phyloP scores from a whole-genome alignment of 441 rosid genomes.

The Corymbia citriodora region DNA sequence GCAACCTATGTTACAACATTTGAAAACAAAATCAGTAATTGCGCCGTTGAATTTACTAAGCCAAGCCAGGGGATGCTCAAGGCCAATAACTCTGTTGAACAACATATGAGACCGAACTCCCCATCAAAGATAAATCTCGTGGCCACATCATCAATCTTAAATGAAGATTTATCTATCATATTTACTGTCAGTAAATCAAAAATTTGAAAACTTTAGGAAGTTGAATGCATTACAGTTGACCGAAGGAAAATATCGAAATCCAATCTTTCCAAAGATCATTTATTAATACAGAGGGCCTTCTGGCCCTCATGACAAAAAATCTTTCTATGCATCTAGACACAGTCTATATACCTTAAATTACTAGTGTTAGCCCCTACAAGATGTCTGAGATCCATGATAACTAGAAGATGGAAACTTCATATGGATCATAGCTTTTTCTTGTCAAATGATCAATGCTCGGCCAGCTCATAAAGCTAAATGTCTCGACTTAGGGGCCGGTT shows the following conservation, averaged over 20 bases:
- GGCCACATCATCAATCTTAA: not conserved
- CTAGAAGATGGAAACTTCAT: not conserved
- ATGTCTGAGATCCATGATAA: not conserved
- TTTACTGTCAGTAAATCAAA: not conserved
- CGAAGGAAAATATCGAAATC: not conserved
- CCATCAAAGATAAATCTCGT: not conserved
- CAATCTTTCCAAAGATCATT: not conserved
- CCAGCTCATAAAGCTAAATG: not conserved
- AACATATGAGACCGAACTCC: not conserved
- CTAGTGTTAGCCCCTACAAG: not conserved
- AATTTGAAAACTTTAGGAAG: not conserved
- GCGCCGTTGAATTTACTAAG: not conserved
- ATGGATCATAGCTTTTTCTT: not conserved
- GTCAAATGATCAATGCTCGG: not conserved
- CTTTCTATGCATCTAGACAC: not conserved
- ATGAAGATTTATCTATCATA: not conserved
- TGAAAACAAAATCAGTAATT: not conserved
- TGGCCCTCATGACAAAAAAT: not conserved
- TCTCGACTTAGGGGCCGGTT: not conserved
- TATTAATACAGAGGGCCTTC: not conserved
- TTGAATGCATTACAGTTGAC: not conserved
- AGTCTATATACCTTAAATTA: not conserved
- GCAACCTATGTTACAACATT: not conserved
- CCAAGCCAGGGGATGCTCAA: not conserved
- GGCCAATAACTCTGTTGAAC: accelerated